A percentile compares a stretch with the other conserved stretches of the same genome.
Conservation (phyloP, 768 basidiomycete species). For the Hortiboletus flavorubellus region DNA sequence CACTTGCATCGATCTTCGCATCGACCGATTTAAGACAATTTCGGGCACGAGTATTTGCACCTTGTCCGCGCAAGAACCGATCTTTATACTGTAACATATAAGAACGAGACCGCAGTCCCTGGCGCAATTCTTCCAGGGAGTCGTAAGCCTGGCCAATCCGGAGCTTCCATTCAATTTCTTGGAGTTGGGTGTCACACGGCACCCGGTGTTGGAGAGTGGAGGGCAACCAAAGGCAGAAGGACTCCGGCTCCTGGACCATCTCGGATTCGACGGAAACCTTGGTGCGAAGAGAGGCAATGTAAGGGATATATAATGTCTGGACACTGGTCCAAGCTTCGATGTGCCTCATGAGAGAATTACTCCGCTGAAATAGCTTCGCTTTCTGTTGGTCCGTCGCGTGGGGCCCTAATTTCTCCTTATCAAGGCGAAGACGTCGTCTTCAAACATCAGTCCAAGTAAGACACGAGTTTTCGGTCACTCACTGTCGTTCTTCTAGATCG, state of each 20-base stretch:
- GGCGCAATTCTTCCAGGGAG: not conserved
- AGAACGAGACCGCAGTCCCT: not conserved
- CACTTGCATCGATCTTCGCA: not conserved
- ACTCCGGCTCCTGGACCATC: not conserved
- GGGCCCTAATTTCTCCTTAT: not conserved
- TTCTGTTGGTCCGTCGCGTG: conserved; percentile 30
- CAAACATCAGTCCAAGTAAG: not conserved
- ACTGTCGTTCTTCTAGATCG: no score
- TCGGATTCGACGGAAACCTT: not conserved
- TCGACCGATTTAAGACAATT: not conserved
- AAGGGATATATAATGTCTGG: not conserved
- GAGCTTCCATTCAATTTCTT: conserved; percentile 3
- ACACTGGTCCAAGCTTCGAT: not conserved
- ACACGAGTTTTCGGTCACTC: no score
- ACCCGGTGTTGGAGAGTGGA: not conserved
- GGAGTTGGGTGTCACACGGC: not conserved
- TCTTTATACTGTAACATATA: not conserved
- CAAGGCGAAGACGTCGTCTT: not conserved
- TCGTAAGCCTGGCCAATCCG: not conserved
- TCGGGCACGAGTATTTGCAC: not conserved
- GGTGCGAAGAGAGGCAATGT: not conserved
- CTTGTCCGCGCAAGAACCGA: not conserved
- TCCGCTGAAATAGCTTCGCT: not conserved
- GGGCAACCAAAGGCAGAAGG: not conserved
- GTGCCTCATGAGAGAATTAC: not conserved